Percentiles rank a stretch among this genome's conserved stretches.
phyloP scores from a whole-genome alignment of 495 filamentous ascomycete genomes.

The Penicillium silybi region DNA sequence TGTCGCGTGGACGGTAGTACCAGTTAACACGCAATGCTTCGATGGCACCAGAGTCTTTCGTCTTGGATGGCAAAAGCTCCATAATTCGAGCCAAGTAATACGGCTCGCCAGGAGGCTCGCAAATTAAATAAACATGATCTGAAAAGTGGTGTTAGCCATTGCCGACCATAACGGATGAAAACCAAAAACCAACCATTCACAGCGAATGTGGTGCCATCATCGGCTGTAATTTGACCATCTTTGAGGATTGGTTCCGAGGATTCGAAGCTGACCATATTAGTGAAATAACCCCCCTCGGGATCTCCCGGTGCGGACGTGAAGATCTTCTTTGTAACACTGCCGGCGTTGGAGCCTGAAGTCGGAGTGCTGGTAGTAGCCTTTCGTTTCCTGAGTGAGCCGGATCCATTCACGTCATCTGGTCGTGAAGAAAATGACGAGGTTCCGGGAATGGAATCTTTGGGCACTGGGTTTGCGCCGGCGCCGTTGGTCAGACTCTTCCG shows the following conservation, averaged over 20 bases:
- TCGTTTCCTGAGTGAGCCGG: slow-evolving; percentile 63
- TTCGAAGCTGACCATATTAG: slow-evolving; percentile 89
- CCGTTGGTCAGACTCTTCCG: slow-evolving; percentile 43
- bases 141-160: slow-evolving; percentile 4
- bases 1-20: slow-evolving; percentile 96
- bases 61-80: slow-evolving; percentile 86
- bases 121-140: slow-evolving; percentile 98
- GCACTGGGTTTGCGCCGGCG: slow-evolving; percentile 26
- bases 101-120: slow-evolving; percentile 94
- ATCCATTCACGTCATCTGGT: slow-evolving; percentile 35
- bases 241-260: slow-evolving; percentile 61
- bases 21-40: slow-evolving; percentile 93
- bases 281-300: slow-evolving; percentile 36
- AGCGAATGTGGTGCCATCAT: slow-evolving; percentile 80
- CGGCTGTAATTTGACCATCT: slow-evolving; percentile 76
- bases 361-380: slow-evolving; percentile 64
- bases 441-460: slow-evolving; percentile 59
- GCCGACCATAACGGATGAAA: slow-evolving; percentile 5
- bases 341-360: slow-evolving; percentile 26
- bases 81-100: slow-evolving; percentile 98
- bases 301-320: slow-evolving; percentile 45
- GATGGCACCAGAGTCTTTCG: slow-evolving; percentile 66
- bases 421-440: slow-evolving; percentile 59
- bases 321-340: slow-evolving; percentile 39
- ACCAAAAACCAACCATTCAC: slow-evolving; percentile 72